These are phyloP conservation scores for Emergomyces pasteurianus DNA, from an alignment of 2,329 filamentous ascomycete species.

Conservation along the genomic window DNA sequence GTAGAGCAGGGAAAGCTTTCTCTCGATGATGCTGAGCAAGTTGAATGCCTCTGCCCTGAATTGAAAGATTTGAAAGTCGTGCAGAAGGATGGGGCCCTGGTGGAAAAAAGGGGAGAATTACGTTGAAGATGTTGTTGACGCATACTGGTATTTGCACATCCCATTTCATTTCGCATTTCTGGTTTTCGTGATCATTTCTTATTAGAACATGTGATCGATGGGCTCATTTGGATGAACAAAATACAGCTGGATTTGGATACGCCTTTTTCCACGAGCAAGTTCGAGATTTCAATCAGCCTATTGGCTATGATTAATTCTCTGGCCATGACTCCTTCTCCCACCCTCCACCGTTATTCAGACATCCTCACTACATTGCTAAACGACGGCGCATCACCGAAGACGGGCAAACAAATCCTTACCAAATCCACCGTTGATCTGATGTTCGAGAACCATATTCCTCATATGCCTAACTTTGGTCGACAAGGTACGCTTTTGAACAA, in stretches of 20 bases:
- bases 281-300: conserved; percentile 37
- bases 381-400: conserved; percentile 48
- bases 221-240: conserved; percentile 9
- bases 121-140: conserved; percentile 45
- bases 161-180: background rate
- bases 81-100: conserved; percentile 21
- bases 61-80: conserved; percentile 33
- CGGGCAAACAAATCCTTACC: conserved; percentile 42
- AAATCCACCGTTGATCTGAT: conserved; percentile 49
- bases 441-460: conserved; percentile 52
- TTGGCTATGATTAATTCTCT: conserved; percentile 47
- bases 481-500: conserved; percentile 31
- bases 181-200: background rate
- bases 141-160: conserved; percentile 29
- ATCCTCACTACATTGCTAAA: conserved; percentile 53
- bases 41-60: conserved; percentile 33
- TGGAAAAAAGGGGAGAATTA: conserved; percentile 40
- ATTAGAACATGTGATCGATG: background rate
- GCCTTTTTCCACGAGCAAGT: conserved; percentile 42
- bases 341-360: conserved; percentile 26
- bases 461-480: conserved; percentile 42
- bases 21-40: conserved; percentile 30
- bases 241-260: conserved; percentile 46
- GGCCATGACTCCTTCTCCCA: conserved; percentile 25
- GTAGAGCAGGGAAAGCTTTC: conserved; percentile 32